phyloP scores from a whole-genome alignment of 2,329 filamentous ascomycete species.

The Xylaria sp. region DNA sequence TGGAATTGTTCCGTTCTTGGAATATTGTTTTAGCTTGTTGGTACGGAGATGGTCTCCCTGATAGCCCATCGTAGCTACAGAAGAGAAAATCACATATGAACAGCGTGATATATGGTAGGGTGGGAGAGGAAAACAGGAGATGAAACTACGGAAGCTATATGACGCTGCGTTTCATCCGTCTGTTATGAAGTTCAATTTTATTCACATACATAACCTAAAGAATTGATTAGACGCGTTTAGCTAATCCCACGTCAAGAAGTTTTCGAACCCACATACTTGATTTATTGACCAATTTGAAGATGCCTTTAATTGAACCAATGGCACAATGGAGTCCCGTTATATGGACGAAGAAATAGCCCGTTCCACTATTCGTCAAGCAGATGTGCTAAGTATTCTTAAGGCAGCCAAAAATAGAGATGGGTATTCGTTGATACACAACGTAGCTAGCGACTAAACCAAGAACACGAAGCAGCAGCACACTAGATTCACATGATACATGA shows the following conservation, averaged over 20 bases:
- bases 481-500: too few relatives aligned
- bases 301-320: background rate
- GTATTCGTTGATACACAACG: background rate
- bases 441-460: background rate
- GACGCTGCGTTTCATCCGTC: background rate
- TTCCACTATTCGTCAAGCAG: background rate
- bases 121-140: background rate
- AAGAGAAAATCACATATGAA: background rate
- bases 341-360: background rate
- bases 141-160: background rate
- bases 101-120: background rate
- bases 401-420: background rate
- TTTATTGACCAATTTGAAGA: background rate
- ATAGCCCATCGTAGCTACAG: background rate
- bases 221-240: background rate
- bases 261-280: background rate
- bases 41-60: background rate
- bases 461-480: background rate
- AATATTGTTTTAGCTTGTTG: background rate
- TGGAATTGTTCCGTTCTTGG: background rate
- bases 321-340: background rate
- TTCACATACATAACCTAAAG: background rate
- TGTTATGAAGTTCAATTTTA: background rate
- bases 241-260: background rate
- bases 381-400: background rate